A percentile compares a stretch with the other conserved stretches of the same genome.
phyloP scores from a whole-genome alignment of 1,139 yeast genomes.

The Geotrichum citri-aurantii region DNA sequence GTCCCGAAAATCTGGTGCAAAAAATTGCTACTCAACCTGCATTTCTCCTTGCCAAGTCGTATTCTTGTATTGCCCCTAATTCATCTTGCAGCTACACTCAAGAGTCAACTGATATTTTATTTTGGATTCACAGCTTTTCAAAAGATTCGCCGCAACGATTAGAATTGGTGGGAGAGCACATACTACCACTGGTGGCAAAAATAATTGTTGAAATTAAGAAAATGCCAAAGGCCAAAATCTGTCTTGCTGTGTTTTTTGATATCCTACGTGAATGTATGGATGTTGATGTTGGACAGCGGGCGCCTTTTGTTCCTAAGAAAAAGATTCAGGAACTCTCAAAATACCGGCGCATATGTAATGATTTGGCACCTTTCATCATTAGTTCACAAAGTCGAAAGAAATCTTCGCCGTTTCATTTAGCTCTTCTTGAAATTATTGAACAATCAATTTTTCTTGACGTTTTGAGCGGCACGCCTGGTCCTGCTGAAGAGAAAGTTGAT shows the following conservation, averaged over 20 bases:
- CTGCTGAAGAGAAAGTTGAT: background rate
- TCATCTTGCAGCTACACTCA: background rate
- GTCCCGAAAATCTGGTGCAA: background rate
- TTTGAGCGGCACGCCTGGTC: background rate
- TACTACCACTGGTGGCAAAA: background rate
- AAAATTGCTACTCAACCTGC: background rate
- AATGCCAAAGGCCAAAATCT: background rate
- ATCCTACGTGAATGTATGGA: background rate
- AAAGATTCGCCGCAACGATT: background rate
- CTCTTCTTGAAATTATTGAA: background rate
- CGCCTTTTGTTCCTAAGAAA: conserved; percentile 1
- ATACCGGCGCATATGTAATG: background rate
- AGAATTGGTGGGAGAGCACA: background rate
- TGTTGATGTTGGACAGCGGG: background rate
- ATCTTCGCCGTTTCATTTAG: background rate
- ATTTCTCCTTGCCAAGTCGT: background rate
- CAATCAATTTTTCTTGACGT: conserved; percentile 5
- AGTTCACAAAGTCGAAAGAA: background rate
- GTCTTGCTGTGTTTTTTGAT: background rate
- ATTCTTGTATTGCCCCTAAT: background rate
- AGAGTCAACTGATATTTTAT: background rate
- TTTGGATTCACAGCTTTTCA: background rate
- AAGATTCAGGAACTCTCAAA: background rate
- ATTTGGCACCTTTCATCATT: background rate
- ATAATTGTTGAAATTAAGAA: background rate